Evolutionary conservation across 1,139 yeast species (phyloP), one percentile per base, ranked within the genome.

Genomic region (Komagataea norvegica): DNA sequence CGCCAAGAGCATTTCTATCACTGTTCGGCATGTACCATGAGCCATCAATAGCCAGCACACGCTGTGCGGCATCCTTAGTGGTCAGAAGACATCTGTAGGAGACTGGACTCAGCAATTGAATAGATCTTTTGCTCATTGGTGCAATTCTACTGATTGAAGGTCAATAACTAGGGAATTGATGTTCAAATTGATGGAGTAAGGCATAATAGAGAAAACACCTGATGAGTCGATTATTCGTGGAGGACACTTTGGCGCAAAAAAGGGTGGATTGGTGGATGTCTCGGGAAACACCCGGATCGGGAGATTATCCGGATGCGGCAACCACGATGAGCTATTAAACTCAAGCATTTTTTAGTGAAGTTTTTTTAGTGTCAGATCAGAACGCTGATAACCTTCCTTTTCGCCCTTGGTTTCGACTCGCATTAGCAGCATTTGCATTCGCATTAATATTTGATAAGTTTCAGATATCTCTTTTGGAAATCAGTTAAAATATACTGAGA

Each of bases 11-110:
- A 48, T 74, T 68, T 36, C 74, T 67, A 9, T 81, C 77, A 31
- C 64, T 66, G 54, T 79, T 81, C 31, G 97, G 96, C 77, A 89
- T 71, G 59, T 77, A 87, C 97, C 97, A 91, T 0, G 96, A 80
- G 6, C 94, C 79, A 58, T 91, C 98, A 19, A 91, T 65, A 1
- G 95, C 83, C 9, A 84, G 61, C 10, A 82, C 71, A 29, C 79
- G 58, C 13, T 44, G 30, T 3, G 41, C 42, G 3, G 41, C 8
- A 14, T 49, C 42, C 5, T 46, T 19, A 1, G 51, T 33, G 10
- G 53, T 45, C 8, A 49, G 32, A 25, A 50, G 34, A 2, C 47
- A 52, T 18, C 54, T 37, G 42, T 40, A 49, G 1, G 50, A 46
- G 8, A 49, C 38, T 5, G 57, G 57, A 0, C 50, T 42, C 14